A percentile compares a stretch with the other conserved stretches of the same genome.
Evolutionary conservation across 371 early-diverging fungal genomes (phyloP).

Genomic region (Lichtheimia hyalospora): DNA sequence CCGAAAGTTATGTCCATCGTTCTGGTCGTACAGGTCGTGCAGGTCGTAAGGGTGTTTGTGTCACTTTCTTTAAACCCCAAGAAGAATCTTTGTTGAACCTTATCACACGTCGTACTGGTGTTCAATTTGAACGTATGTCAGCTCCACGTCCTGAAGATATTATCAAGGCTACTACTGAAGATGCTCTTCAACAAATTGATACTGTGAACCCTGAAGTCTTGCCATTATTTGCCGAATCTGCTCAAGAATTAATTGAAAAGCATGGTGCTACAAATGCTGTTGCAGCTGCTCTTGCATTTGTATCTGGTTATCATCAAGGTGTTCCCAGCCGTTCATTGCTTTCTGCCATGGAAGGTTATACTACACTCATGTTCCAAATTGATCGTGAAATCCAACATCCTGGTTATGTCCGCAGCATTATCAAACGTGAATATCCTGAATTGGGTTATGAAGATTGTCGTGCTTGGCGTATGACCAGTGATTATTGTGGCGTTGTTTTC

Average conservation of each 20-base stretch:
- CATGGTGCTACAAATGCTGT: slow-evolving; percentile 73
- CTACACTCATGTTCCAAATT: slow-evolving; percentile 73
- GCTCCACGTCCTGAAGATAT: slow-evolving; percentile 92
- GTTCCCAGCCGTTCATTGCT: slow-evolving; percentile 79
- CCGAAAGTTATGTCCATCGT: slow-evolving; percentile 95
- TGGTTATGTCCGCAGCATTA: slow-evolving; percentile 79
- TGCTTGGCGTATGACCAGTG: slow-evolving; percentile 82
- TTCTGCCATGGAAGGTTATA: slow-evolving; percentile 76
- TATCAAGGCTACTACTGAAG: slow-evolving; percentile 73
- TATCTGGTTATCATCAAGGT: slow-evolving; percentile 83
- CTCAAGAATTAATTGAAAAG: slow-evolving; percentile 66
- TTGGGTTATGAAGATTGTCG: slow-evolving; percentile 64
- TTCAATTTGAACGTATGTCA: slow-evolving; percentile 74
- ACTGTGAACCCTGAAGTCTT: slow-evolving; percentile 73
- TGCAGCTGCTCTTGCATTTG: slow-evolving; percentile 80
- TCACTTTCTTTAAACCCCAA: slow-evolving; percentile 88
- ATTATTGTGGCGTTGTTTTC: slow-evolving; percentile 78
- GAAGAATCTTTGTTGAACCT: slow-evolving; percentile 76
- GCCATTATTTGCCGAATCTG: slow-evolving; percentile 73
- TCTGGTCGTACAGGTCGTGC: slow-evolving; percentile 98
- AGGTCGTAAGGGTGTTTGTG: slow-evolving; percentile 87
- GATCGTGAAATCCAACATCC: slow-evolving; percentile 67
- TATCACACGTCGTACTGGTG: slow-evolving; percentile 78
- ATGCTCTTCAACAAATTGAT: slow-evolving; percentile 69
- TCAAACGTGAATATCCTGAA: slow-evolving; percentile 71